A percentile compares a stretch with the other conserved stretches of the same genome.
These are phyloP conservation scores for Stachybotrys echinatus DNA, from an alignment of 2,329 filamentous ascomycete species.

Conservation along the genomic window DNA sequence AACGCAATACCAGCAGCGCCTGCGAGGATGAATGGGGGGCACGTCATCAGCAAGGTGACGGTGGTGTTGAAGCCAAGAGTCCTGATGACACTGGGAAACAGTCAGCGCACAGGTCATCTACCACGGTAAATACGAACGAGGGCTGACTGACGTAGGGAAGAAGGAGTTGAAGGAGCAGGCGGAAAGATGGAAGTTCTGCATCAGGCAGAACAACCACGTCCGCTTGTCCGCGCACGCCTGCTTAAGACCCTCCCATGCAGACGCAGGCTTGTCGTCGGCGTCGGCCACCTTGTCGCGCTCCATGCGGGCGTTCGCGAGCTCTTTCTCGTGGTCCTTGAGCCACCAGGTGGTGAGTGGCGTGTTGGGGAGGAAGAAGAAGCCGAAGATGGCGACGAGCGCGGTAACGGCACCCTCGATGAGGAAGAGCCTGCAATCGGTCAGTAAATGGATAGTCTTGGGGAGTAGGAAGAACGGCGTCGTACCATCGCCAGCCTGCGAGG, in stretches of 20 bases:
- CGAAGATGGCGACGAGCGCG: slow-evolving; percentile 19
- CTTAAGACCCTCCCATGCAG: slow-evolving; percentile 40
- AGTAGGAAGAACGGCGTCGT: not conserved
- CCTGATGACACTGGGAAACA: slow-evolving; percentile 31
- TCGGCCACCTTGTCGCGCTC: slow-evolving; percentile 46
- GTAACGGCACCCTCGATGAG: slow-evolving; percentile 51
- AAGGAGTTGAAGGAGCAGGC: slow-evolving; percentile 43
- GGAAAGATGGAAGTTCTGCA: slow-evolving; percentile 51
- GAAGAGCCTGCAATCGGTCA: slow-evolving; percentile 19
- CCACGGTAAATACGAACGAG: accelerated
- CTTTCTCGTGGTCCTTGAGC: slow-evolving; percentile 40
- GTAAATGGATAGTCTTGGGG: not conserved
- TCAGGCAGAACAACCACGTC: slow-evolving; percentile 47
- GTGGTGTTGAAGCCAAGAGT: slow-evolving; percentile 43
- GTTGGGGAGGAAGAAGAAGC: slow-evolving; percentile 25
- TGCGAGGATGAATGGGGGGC: slow-evolving; percentile 46
- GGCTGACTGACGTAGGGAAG: slow-evolving; percentile 27
- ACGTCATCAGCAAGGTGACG: slow-evolving; percentile 45
- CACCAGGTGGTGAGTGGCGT: slow-evolving; percentile 38
- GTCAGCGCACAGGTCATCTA: not conserved
- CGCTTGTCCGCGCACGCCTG: slow-evolving; percentile 43
- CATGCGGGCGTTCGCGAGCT: slow-evolving; percentile 41
- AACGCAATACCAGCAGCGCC: slow-evolving; percentile 39
- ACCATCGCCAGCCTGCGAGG: slow-evolving; percentile 58
- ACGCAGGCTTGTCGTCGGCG: slow-evolving; percentile 27